These are phyloP conservation scores for Claviceps sp. DNA, from an alignment of 2,329 filamentous ascomycete genomes.

Conservation along the genomic window DNA sequence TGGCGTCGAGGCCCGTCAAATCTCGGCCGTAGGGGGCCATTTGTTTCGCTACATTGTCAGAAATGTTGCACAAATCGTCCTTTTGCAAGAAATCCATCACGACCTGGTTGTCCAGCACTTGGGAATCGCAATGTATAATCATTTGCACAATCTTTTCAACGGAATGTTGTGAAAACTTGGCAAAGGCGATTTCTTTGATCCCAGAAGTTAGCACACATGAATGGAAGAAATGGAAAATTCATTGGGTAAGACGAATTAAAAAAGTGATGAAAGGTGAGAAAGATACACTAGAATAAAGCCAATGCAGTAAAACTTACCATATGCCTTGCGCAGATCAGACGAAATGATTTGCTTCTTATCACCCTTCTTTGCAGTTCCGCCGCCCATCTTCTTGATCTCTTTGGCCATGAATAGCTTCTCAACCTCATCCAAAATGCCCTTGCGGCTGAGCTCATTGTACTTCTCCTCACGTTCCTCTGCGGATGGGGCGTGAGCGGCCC, in stretches of 20 bases:
- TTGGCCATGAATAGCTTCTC: constrained; percentile 97
- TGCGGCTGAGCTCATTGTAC: constrained; percentile 82
- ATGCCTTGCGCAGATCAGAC: constrained; percentile 75
- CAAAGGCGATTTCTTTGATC: constrained; percentile 62
- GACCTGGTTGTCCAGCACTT: constrained; percentile 75
- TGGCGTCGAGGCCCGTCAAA: constrained; percentile 80
- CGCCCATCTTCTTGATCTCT: constrained; percentile 79
- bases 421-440: constrained; percentile 93
- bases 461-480: constrained; percentile 86
- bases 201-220: too few species aligned
- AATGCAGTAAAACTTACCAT: constrained; percentile 38
- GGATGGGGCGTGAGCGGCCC: constrained; percentile 79
- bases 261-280: background rate
- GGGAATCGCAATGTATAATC: constrained; percentile 89
- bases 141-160: constrained; percentile 79
- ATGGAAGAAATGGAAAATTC: too few species aligned
- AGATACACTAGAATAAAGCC: background rate
- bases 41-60: constrained; percentile 78
- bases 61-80: constrained; percentile 83
- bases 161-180: constrained; percentile 78
- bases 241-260: background rate
- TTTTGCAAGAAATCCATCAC: constrained; percentile 95
- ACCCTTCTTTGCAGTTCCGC: constrained; percentile 59
- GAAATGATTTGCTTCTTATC: constrained; percentile 98
- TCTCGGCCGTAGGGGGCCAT: constrained; percentile 95